A percentile compares a stretch with the other conserved stretches of the same genome.
Conservation (phyloP, 106 monocot genomes). For the Allium sativum region DNA sequence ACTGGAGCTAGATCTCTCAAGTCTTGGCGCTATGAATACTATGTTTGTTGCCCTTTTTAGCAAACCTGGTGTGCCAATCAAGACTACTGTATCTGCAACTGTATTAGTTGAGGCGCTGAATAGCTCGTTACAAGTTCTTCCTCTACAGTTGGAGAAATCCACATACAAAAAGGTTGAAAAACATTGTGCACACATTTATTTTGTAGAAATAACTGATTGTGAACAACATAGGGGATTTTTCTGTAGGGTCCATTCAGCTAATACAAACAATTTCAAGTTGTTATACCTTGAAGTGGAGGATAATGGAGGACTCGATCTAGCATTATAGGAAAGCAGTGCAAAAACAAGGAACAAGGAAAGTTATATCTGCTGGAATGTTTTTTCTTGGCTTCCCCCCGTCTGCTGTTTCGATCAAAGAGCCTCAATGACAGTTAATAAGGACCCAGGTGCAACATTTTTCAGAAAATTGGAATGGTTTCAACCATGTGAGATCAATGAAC, state of each 20-base stretch:
- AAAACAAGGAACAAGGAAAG: no score
- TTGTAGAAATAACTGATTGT: conserved; percentile 67
- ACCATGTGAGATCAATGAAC: conserved; percentile 90
- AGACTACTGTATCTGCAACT: conserved; percentile 90
- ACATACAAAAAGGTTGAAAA: conserved; percentile 82
- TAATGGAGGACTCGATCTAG: conserved; percentile 86
- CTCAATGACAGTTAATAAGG: no score
- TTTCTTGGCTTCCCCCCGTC: no score
- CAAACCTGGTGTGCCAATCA: conserved; percentile 96
- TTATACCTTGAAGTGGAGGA: conserved; percentile 87
- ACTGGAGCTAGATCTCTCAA: conserved; percentile 95
- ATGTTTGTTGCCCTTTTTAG: conserved; percentile 97
- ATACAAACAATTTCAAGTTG: conserved; percentile 96
- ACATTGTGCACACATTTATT: conserved; percentile 92
- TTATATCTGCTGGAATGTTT: no score
- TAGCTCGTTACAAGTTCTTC: conserved; percentile 46
- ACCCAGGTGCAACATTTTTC: no score
- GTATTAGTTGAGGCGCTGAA: conserved; percentile 93
- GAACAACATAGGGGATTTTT: conserved; percentile 70
- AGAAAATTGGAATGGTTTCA: no score
- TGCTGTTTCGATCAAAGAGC: no score
- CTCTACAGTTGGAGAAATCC: conserved; percentile 48
- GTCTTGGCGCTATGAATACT: conserved; percentile 77
- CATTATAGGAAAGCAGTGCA: no score
- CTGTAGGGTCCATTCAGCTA: conserved; percentile 81